phyloP scores from a whole-genome alignment of 306 rosid species.

The Dryas octopetala region DNA sequence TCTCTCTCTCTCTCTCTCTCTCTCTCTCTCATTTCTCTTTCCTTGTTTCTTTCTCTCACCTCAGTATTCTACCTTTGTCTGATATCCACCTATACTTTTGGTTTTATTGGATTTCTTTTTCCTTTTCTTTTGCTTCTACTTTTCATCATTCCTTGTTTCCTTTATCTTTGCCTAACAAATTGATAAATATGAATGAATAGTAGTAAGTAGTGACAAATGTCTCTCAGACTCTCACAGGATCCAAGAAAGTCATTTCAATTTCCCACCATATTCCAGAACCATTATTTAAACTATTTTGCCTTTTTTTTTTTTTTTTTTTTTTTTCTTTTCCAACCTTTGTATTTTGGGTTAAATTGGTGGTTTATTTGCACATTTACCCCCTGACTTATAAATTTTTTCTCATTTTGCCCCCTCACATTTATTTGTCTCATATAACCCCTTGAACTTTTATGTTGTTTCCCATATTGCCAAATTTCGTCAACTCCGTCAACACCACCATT shows the following conservation, averaged over 20 bases:
- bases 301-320: background rate
- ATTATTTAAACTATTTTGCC: slow-evolving; percentile 6
- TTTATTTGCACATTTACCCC: too few relatives aligned
- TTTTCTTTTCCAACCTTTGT: background rate
- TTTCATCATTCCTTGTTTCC: slow-evolving; percentile 96
- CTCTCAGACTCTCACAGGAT: slow-evolving; percentile 84
- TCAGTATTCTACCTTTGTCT: slow-evolving; percentile 74
- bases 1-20: slow-evolving; percentile 9
- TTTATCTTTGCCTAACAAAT: slow-evolving; percentile 70
- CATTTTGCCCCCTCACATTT: too few relatives aligned
- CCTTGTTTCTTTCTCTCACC: slow-evolving; percentile 21
- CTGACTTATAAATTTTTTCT: too few relatives aligned
- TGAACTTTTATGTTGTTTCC: too few relatives aligned
- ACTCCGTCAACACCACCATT: too few relatives aligned
- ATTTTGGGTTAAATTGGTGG: background rate
- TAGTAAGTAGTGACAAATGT: slow-evolving; percentile 48
- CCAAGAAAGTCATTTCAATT: slow-evolving; percentile 76
- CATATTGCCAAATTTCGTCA: too few relatives aligned
- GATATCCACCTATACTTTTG: slow-evolving; percentile 63
- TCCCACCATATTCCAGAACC: slow-evolving; percentile 65
- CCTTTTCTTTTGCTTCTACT: slow-evolving; percentile 67
- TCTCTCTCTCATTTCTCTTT: slow-evolving; percentile 7
- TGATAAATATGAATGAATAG: slow-evolving; percentile 37
- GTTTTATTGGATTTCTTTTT: slow-evolving; percentile 54
- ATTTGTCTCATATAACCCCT: too few relatives aligned